These are phyloP conservation scores for Uronychia binucleata DNA, from an alignment of 73 alveolate species.

Conservation along the genomic window DNA sequence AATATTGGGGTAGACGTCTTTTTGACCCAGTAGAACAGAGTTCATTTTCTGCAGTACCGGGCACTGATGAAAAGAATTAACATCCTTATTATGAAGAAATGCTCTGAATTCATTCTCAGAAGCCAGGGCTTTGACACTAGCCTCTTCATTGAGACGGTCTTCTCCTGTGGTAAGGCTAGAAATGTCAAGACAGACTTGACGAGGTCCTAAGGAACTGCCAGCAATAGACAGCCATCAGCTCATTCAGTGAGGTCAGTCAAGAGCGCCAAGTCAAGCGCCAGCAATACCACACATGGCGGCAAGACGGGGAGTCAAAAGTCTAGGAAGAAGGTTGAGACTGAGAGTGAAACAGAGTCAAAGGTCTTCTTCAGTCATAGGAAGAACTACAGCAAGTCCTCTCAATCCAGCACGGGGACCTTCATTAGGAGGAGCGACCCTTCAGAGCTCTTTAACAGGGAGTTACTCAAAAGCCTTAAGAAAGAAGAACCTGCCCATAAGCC, in stretches of 20 bases:
- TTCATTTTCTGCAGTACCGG: neutral
- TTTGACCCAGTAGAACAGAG: neutral
- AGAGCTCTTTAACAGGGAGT: neutral
- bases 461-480: neutral
- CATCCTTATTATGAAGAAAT: neutral
- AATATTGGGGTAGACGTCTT: conserved; percentile 9
- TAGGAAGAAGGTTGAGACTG: neutral
- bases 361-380: neutral
- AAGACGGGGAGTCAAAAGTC: too few relatives aligned
- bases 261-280: neutral
- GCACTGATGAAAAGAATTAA: neutral
- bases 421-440: neutral
- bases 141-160: conserved; percentile 19
- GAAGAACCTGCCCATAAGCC: too few relatives aligned
- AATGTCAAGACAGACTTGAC: neutral
- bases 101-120: conserved; percentile 9
- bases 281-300: neutral
- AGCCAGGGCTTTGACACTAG: conserved; percentile 21
- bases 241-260: neutral
- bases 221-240: neutral
- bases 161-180: neutral
- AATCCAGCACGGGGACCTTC: neutral
- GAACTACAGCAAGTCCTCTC: neutral
- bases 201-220: too few relatives aligned
- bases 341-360: neutral